A percentile compares a stretch with the other conserved stretches of the same genome.
These are phyloP conservation scores for Rutstroemia sp. DNA, from an alignment of 2,329 filamentous ascomycete genomes.

Conservation along the genomic window DNA sequence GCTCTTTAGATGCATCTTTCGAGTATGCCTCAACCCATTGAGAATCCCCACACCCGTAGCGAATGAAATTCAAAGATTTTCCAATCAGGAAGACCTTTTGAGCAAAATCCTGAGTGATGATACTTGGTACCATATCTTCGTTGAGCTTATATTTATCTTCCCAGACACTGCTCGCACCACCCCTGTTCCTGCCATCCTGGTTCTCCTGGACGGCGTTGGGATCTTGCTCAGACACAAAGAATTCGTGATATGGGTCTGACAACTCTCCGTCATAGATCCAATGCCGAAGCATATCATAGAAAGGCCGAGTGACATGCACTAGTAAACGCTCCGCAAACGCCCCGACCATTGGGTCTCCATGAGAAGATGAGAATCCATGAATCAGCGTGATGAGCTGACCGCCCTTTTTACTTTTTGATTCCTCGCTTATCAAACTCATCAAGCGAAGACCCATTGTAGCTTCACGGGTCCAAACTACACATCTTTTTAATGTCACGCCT, in stretches of 20 bases:
- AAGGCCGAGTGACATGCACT: conserved; percentile 80
- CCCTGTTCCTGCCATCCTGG: conserved; percentile 43
- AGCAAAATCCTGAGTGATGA: conserved; percentile 88
- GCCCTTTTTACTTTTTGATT: conserved; percentile 76
- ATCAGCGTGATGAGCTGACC: conserved; percentile 91
- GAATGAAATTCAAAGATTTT: conserved; percentile 96
- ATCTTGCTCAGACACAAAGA: conserved; percentile 85
- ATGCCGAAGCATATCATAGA: conserved; percentile 90
- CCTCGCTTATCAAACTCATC: conserved; percentile 90
- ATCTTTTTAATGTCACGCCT: conserved; percentile 89
- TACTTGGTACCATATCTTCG: conserved; percentile 80
- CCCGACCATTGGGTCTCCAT: conserved; percentile 91
- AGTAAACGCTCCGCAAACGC: conserved; percentile 88
- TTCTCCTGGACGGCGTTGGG: conserved; percentile 37
- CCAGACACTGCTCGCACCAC: conserved; percentile 84
- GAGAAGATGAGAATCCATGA: conserved; percentile 84
- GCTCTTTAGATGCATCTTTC: conserved; percentile 82
- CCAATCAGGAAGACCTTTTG: conserved; percentile 96
- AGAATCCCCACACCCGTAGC: conserved; percentile 88
- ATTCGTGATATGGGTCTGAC: conserved; percentile 91
- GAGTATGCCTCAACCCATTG: conserved; percentile 95
- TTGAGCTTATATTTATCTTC: conserved; percentile 93
- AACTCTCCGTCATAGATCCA: conserved; percentile 99
- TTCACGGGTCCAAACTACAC: conserved; percentile 94
- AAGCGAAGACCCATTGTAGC: conserved; percentile 90